Evolutionary conservation across 345 rosid species (phyloP), one percentile per base, ranked within the genome.

Genomic region (Psidium guajava): DNA sequence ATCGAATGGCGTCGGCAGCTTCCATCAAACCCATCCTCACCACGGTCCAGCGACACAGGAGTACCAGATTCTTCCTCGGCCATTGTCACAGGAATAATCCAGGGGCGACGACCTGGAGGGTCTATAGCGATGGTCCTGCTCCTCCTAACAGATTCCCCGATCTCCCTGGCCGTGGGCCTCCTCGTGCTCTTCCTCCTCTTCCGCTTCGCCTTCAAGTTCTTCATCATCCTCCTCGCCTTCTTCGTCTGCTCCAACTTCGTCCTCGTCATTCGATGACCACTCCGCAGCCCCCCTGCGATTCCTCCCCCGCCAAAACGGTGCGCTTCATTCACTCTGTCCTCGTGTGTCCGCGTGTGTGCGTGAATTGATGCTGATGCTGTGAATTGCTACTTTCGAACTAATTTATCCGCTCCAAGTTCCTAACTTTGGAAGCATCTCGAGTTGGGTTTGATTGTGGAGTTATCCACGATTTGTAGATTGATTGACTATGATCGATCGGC

Each of bases 281-380:
- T 83, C 81, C 74, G 40, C 21, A 86, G 44, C 84, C 91, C 86
- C 83, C 83, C 86, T 36, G 85, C 47, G 88, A 86, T 59, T 85
- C 91, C 74, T 49, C 91, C 52, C 87, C 94, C 74, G 9, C 86
- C 50, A 91, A 93, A 85, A 95, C 96, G 91, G 98, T 91, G 81
- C 54, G 85, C 51, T 3, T 82, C 83, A 20, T 15, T 55, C 58
- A 7, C 80, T 28, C 80, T 44, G 77, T 81, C 51, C 47, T 0
- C 81, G 11, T 53, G 18, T 10, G 69, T 84, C 25, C 8, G n/a
- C 50, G 10, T 8, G 11, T 53, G 14, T 28, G 53, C 8, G 40
- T 11, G 59, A 21, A 47, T 22, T 58, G 52, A n/a, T 11, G 22
- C 20, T 22, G 50, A 15, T 24, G 49, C 80, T 28, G 47, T 54